Conservation (phyloP, 352 stramenopile genomes). For the Pythium grandisporangium region DNA sequence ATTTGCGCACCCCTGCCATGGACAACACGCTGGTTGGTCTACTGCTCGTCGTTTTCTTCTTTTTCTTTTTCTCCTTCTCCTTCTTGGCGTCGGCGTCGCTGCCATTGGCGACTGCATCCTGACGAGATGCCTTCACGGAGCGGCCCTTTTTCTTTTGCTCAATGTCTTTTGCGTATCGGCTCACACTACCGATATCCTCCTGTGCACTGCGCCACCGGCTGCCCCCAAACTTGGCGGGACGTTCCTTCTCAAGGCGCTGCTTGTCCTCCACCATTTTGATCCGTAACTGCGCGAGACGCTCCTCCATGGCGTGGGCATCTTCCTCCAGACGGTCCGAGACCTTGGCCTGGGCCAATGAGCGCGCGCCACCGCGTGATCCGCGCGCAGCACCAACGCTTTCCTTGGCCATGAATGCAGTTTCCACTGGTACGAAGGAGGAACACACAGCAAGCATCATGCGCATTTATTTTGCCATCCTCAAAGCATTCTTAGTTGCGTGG, state of each 20-base stretch:
- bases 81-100: constrained; percentile 1
- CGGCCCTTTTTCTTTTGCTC: too few relatives aligned
- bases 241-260: constrained; percentile 36
- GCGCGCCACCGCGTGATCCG: too few relatives aligned
- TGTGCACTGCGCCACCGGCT: constrained; percentile 69
- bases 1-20: constrained; percentile 27
- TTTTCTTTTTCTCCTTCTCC: constrained; percentile 8
- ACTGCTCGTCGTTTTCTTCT: not conserved
- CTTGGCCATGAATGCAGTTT: constrained; percentile 14
- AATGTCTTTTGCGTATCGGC: constrained; percentile 60
- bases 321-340: constrained; percentile 55
- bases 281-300: constrained; percentile 40
- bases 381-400: constrained; percentile 2
- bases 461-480: too few relatives aligned
- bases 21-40: constrained; percentile 16
- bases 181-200: constrained; percentile 61
- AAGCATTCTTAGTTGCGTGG: too few relatives aligned
- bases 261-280: constrained; percentile 63
- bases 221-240: constrained; percentile 48
- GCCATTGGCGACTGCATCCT: too few relatives aligned
- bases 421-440: too few relatives aligned
- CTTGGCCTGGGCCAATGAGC: too few relatives aligned
- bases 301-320: constrained; percentile 66
- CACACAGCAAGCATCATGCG: too few relatives aligned
- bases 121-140: too few relatives aligned